These are phyloP conservation scores for Glaciozyma antarctica DNA, from an alignment of 768 basidiomycete species.

Conservation along the genomic window DNA sequence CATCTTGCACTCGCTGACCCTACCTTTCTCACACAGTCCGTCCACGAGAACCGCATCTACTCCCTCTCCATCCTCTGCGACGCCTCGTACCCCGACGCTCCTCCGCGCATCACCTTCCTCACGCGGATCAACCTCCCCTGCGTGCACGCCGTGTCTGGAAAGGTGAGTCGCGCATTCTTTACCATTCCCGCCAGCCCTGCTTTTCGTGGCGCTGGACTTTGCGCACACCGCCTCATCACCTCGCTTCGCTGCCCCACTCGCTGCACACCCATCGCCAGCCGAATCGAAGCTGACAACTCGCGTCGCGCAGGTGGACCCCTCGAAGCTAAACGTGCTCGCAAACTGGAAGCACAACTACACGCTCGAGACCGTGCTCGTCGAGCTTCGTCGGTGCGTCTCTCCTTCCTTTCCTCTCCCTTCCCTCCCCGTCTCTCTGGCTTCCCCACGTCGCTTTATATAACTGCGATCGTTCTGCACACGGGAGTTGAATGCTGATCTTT, in stretches of 20 bases:
- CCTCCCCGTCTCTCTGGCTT: not conserved
- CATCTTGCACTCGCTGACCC: not conserved
- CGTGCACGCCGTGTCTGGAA: constrained; percentile 63
- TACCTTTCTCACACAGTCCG: constrained; percentile 51
- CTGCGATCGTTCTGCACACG: not conserved
- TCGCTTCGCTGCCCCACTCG: too few relatives aligned
- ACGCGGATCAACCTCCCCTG: constrained; percentile 90
- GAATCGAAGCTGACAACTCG: too few relatives aligned
- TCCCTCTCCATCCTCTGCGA: constrained; percentile 82
- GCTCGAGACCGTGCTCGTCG: constrained; percentile 82
- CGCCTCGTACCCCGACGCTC: constrained; percentile 60
- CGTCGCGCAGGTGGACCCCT: constrained; percentile 52
- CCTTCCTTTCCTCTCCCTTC: not conserved
- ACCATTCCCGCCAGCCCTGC: not conserved
- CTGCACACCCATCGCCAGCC: not conserved
- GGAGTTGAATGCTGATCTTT: not conserved
- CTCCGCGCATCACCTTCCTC: constrained; percentile 72
- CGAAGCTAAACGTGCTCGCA: constrained; percentile 60
- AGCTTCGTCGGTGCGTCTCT: constrained; percentile 68
- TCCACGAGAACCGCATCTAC: constrained; percentile 99
- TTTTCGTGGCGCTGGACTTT: not conserved
- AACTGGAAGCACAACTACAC: constrained; percentile 67
- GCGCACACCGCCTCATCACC: too few relatives aligned
- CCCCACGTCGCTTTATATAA: not conserved
- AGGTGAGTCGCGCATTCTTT: constrained; percentile 35